Base-by-base conservation (phyloP, 2,329 filamentous ascomycete genomes). In the Shiraia bambusicola region DNA sequence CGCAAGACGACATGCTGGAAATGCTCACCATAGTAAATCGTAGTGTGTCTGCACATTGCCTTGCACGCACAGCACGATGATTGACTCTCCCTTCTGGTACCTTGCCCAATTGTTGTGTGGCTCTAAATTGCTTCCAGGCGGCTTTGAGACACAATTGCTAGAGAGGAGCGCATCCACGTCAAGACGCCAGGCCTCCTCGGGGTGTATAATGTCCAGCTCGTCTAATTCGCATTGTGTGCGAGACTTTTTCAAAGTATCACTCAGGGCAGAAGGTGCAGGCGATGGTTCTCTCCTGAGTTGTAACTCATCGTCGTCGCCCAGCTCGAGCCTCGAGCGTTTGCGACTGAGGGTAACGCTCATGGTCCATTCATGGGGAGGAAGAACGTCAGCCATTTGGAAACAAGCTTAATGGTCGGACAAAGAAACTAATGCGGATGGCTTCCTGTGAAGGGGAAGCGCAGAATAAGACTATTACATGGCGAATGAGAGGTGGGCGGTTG, bases 161-260 rank as follows among this genome's bases (percentile, higher is more conserved):
- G 54, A 50, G 22, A 68, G 45, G 13, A 69, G 60, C 22, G 58
- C 52, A 26, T 54, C 49, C 22, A 64, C 43, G 35, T 69, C 63
- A 15, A 70, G 49, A 6, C 29, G 49, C 66, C 66, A 69, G 6
- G 67, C 63, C 5, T 66, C 56, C 7, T 50, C 47, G 1, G 51
- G 46, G 3, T 45, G 37, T 9, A 66, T 51, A 1, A 68, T 51
- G 15, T 56, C 56, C 33, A 70, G 46, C 41, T 63, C 62, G 26
- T 70, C 67, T 31, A 70, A 38, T 13, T 69, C 67, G 36, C 58
- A 58, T 34, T 64, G 56, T 2, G 65, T 69, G 34, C 50, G 61
- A n/a, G 63, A 63, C 26, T 59, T 54, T 48, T 70, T 70, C 37
- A 68, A 32, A 2, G 55, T 42, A 35, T 66, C 59, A 37, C 50